A percentile compares a stretch with the other conserved stretches of the same genome.
Evolutionary conservation across 1,139 yeast species (phyloP).

Genomic region (Candida glucosophila): DNA sequence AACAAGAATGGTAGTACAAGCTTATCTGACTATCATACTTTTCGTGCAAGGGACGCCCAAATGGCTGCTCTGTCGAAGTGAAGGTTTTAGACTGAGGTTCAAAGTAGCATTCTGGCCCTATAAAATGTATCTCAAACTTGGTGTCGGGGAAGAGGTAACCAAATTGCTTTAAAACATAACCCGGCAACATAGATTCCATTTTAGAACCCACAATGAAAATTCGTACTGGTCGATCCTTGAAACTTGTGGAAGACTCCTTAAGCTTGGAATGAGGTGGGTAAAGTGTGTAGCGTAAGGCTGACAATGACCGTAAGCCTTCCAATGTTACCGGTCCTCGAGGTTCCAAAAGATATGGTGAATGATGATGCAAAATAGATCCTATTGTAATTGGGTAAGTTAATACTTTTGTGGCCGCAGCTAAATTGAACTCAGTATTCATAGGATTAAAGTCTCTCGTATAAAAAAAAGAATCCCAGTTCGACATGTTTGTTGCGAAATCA

Average conservation of each 20-base stretch:
- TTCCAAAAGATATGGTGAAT: constrained; percentile 70
- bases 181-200: constrained; percentile 90
- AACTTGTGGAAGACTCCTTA: constrained; percentile 29
- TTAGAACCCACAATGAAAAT: constrained; percentile 86
- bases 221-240: constrained; percentile 84
- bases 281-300: constrained; percentile 83
- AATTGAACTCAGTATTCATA: constrained; percentile 93
- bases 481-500: constrained; percentile 71
- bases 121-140: constrained; percentile 77
- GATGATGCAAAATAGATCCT: constrained; percentile 74
- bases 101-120: constrained; percentile 87
- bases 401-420: constrained; percentile 93
- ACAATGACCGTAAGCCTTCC: constrained; percentile 87
- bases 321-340: constrained; percentile 85
- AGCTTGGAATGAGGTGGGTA: constrained; percentile 62
- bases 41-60: constrained; percentile 57
- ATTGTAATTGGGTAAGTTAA: constrained; percentile 88
- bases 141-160: constrained; percentile 79
- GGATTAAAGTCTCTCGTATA: constrained; percentile 90
- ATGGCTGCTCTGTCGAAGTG: constrained; percentile 28
- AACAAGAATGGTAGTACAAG: constrained; percentile 78
- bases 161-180: constrained; percentile 92
- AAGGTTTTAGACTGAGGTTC: constrained; percentile 43
- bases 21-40: constrained; percentile 71
- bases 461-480: constrained; percentile 87